A percentile compares a stretch with the other conserved stretches of the same genome.
phyloP scores from a whole-genome alignment of 2,329 filamentous ascomycete species.

The Cercospora sojina region DNA sequence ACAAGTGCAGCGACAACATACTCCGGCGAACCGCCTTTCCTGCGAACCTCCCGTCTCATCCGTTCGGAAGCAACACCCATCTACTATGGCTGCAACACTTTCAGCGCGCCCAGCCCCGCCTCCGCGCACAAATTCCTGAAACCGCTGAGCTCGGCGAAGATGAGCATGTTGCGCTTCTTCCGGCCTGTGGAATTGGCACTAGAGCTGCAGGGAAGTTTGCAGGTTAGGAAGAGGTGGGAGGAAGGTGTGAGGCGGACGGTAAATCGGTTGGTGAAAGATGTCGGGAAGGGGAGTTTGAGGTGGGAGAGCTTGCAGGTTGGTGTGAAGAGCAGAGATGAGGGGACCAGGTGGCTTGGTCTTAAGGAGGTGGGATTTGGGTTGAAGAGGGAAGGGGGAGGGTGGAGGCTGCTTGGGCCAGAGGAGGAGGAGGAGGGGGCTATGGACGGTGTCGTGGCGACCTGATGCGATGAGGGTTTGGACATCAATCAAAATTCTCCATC shows the following conservation, averaged over 20 bases:
- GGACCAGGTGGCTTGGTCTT: constrained; percentile 13
- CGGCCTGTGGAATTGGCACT: constrained; percentile 20
- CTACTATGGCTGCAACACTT: constrained; percentile 28
- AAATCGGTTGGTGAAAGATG: constrained; percentile 18
- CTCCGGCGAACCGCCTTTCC: constrained; percentile 19
- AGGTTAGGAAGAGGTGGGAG: constrained; percentile 16
- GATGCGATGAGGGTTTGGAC: not conserved
- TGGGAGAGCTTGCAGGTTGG: constrained; percentile 21
- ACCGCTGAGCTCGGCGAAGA: constrained; percentile 13
- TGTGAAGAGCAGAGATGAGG: constrained; percentile 4
- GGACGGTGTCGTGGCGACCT: not conserved
- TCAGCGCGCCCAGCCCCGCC: constrained; percentile 22
- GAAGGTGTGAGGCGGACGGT: constrained; percentile 15
- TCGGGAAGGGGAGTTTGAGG: constrained; percentile 18
- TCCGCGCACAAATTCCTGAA: constrained; percentile 22
- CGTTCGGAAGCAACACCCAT: constrained; percentile 25
- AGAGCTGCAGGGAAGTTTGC: constrained; percentile 10
- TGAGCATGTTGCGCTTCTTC: constrained; percentile 18
- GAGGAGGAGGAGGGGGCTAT: not conserved
- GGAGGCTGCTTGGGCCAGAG: not conserved
- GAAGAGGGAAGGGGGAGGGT: not conserved
- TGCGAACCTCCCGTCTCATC: constrained; percentile 16
- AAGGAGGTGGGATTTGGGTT: constrained; percentile 6
- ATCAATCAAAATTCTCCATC: too few species aligned
- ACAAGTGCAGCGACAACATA: not conserved